Percentiles rank a stretch among this genome's conserved stretches.
phyloP scores from a whole-genome alignment of 2,329 filamentous ascomycete species.

The Triangularia verruculosa region DNA sequence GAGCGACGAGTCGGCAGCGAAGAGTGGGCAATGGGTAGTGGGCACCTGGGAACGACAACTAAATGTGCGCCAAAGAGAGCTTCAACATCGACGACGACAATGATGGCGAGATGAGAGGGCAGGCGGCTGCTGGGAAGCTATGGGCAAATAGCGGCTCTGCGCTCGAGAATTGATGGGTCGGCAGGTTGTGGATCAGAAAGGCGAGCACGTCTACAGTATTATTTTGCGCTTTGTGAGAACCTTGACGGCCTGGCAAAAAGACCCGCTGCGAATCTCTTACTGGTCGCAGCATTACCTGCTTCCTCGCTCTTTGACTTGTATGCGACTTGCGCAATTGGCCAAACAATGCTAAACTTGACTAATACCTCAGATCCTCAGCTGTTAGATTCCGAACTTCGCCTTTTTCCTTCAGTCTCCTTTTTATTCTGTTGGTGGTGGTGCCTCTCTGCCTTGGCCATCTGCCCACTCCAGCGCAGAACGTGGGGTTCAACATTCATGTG shows the following conservation, averaged over 20 bases:
- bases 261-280: background rate
- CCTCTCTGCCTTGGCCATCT: background rate
- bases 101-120: background rate
- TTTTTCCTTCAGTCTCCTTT: background rate
- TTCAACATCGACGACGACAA: conserved; percentile 1
- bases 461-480: background rate
- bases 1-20: background rate
- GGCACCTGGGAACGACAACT: background rate
- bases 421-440: background rate
- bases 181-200: conserved; percentile 14
- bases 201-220: conserved; percentile 18
- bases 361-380: no score
- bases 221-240: conserved; percentile 27
- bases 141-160: conserved; percentile 15
- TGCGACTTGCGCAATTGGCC: background rate
- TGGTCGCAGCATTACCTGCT: conserved; percentile 1
- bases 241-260: conserved; percentile 25
- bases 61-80: background rate
- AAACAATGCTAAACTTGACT: background rate
- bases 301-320: background rate
- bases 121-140: background rate
- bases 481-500: background rate
- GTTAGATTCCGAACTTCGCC: no score
- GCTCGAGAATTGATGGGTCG: conserved; percentile 9
- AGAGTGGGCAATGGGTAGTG: background rate